Percentiles rank a stretch among this genome's conserved stretches.
These are phyloP conservation scores for Colletotrichum spaethianum DNA, from an alignment of 2,329 filamentous ascomycete species.

Conservation along the genomic window DNA sequence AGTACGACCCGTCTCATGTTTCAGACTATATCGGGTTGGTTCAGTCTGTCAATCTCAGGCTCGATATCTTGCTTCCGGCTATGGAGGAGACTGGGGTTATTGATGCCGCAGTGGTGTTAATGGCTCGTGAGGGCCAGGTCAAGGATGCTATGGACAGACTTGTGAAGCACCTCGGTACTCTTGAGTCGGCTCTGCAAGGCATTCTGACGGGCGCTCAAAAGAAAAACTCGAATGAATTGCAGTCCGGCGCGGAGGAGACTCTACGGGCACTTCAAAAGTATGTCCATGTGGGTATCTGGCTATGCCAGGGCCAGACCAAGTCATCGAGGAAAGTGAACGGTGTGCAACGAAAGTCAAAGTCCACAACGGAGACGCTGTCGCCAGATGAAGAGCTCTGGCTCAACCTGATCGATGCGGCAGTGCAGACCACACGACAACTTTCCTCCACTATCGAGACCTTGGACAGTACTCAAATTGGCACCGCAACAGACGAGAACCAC, in stretches of 20 bases:
- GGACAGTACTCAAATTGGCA: slow-evolving; percentile 39
- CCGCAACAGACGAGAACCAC: slow-evolving; percentile 44
- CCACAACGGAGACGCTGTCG: slow-evolving; percentile 60
- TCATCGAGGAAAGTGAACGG: slow-evolving; percentile 62
- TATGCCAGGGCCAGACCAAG: slow-evolving; percentile 89
- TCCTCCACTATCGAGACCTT: slow-evolving; percentile 67
- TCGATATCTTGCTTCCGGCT: slow-evolving; percentile 82
- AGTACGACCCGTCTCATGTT: slow-evolving; percentile 85
- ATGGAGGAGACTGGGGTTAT: slow-evolving; percentile 93
- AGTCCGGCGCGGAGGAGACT: slow-evolving; percentile 80
- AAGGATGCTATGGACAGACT: slow-evolving; percentile 88
- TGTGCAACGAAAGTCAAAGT: slow-evolving; percentile 65
- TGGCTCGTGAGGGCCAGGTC: slow-evolving; percentile 90
- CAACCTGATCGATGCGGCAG: slow-evolving; percentile 71
- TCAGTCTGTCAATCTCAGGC: slow-evolving; percentile 80
- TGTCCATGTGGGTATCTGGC: slow-evolving; percentile 92
- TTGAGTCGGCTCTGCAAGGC: slow-evolving; percentile 84
- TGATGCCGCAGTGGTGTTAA: slow-evolving; percentile 91
- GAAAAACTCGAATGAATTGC: slow-evolving; percentile 65
- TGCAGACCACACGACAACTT: slow-evolving; percentile 75
- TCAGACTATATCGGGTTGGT: slow-evolving; percentile 85
- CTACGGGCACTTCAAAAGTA: slow-evolving; percentile 89
- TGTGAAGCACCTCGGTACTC: slow-evolving; percentile 82
- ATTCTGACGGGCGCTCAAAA: slow-evolving; percentile 75
- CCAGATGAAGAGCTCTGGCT: slow-evolving; percentile 73